Percentiles rank a stretch among this genome's conserved stretches.
phyloP scores from a whole-genome alignment of 2,329 filamentous ascomycete genomes.

The Leptosphaerulina australis region DNA sequence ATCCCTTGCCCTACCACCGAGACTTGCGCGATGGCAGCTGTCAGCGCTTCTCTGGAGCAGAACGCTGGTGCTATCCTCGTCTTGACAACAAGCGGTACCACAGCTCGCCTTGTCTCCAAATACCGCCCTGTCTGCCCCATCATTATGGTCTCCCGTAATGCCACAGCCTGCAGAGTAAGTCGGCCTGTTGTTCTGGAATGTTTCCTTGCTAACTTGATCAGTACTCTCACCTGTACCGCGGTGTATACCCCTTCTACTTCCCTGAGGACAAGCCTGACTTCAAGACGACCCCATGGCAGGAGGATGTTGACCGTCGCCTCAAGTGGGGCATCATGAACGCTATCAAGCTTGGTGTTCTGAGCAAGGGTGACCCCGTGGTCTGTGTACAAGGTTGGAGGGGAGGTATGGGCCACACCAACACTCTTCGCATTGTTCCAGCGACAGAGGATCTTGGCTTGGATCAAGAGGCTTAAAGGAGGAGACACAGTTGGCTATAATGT shows the following conservation, averaged over 20 bases:
- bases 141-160: constrained; percentile 96
- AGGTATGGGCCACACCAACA: constrained; percentile 91
- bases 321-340: constrained; percentile 95
- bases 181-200: background rate
- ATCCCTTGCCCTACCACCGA: constrained; percentile 87
- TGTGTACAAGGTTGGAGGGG: constrained; percentile 92
- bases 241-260: constrained; percentile 97
- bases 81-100: constrained; percentile 92
- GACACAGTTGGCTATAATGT: constrained; percentile 18
- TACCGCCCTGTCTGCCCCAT: constrained; percentile 99
- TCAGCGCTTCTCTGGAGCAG: constrained; percentile 92
- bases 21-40: constrained; percentile 95
- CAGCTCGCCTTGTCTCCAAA: constrained; percentile 94
- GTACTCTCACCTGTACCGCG: constrained; percentile 94
- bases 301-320: constrained; percentile 96
- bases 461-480: constrained; percentile 49
- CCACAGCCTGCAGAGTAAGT: constrained; percentile 73
- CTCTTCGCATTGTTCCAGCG: constrained; percentile 61
- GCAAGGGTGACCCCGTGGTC: constrained; percentile 74
- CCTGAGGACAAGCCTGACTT: constrained; percentile 94
- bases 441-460: constrained; percentile 58
- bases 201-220: constrained; percentile 35
- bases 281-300: constrained; percentile 90
- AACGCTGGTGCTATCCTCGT: constrained; percentile 96
- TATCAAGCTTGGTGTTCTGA: constrained; percentile 78